Evolutionary conservation across 306 rosid genomes (phyloP).

Genomic region (Corylus americana): DNA sequence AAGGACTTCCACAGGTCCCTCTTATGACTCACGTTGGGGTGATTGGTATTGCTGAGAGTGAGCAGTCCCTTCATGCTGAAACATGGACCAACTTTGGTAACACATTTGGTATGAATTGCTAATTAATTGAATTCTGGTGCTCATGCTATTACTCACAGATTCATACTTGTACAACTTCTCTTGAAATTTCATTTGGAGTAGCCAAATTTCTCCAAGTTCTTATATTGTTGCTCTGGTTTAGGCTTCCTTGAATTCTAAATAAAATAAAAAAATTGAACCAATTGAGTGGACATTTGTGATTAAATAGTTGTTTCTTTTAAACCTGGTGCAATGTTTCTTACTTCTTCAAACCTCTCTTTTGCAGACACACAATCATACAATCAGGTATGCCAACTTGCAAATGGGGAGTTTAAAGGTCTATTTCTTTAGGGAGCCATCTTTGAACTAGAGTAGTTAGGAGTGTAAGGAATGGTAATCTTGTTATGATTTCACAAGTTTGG

Average conservation of each 20-base stretch:
- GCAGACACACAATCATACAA: constrained; percentile 45
- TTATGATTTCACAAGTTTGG: too few relatives aligned
- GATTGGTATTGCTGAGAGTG: constrained; percentile 55
- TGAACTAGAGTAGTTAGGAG: neutral
- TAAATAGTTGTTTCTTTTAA: too few relatives aligned
- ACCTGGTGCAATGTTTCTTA: neutral
- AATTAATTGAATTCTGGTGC: too few relatives aligned
- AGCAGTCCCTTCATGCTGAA: constrained; percentile 38
- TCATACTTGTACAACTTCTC: too few relatives aligned
- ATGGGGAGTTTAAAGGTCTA: constrained; percentile 49
- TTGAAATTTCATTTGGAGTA: too few relatives aligned
- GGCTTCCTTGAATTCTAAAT: too few relatives aligned
- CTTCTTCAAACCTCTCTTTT: constrained; percentile 2
- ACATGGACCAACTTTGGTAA: constrained; percentile 53
- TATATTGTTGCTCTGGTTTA: too few relatives aligned
- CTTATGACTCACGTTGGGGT: constrained; percentile 44
- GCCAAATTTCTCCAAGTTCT: too few relatives aligned
- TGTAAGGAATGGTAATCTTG: too few relatives aligned
- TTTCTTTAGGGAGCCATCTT: constrained; percentile 46
- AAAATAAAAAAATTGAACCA: too few relatives aligned
- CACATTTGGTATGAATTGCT: constrained; percentile 39
- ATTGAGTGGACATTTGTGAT: too few relatives aligned
- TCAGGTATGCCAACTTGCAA: constrained; percentile 55
- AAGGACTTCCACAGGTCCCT: constrained; percentile 49
- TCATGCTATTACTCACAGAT: too few relatives aligned